Evolutionary conservation across 371 early-diverging fungal genomes (phyloP), one percentile per base, ranked within the genome.

Genomic region (Rhizopus microsporus): DNA sequence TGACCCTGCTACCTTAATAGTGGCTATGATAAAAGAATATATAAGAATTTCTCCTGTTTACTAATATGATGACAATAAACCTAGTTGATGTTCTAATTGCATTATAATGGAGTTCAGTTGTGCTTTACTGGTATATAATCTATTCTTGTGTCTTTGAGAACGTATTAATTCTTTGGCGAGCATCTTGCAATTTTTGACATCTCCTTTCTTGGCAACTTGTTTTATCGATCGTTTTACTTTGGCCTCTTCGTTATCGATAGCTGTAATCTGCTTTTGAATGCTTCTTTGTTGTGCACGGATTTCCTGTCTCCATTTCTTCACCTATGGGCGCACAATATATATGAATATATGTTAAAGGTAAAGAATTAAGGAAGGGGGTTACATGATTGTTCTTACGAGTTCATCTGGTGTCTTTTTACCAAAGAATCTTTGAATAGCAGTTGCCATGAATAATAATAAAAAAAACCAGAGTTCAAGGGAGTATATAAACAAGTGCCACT

Each of bases 71-170:
- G 23, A 29, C 2, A 45, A 23, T 71, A 39, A 72, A 93, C 94
- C 88, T 32, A 91, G 71, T 71, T 94, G 95, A 62, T 92, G 91
- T 63, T 93, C 88, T 47, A 98, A 74, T 67, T 94, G 93, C 93
- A 96, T 89, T 32, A 81, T 69, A 49, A 98, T 84, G 10, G 93
- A 92, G 69, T 93, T 94, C 63, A 98, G 80, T 67, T 96, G 96
- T 0, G 97, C 98, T 63, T 95, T 95, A 63, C 87, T 88, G 23
- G 92, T 93, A 61, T 88, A 81, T 37, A 97, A 57, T 35, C 96
- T 80, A 52, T 91, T 83, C 65, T 88, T 91, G 29, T 94, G 92
- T 57, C 83, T 86, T 48, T 88, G 77, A 48, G 90, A 86, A 6
- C 89, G 81, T 31, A 94, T 88, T 38, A 98, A 73, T 67, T 93